Evolutionary conservation across 202 grass and related monocot species (phyloP).

Genomic region (Saccharum hybrid): DNA sequence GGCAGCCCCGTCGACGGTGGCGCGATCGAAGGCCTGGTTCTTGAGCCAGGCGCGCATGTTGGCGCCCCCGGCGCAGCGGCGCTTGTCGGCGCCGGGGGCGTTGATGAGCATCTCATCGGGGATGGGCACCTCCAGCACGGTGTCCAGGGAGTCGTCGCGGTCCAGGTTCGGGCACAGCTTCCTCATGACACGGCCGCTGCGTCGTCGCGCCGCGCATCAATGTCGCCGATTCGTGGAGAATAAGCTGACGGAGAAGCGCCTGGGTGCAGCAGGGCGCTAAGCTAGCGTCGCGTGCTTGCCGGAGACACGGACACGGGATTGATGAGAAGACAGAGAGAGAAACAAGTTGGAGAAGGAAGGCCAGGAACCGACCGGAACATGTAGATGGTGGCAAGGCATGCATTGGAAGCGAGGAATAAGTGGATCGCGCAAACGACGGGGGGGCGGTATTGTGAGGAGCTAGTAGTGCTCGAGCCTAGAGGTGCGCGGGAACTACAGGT

Average conservation of each 20-base stretch:
- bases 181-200: slow-evolving; percentile 60
- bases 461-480: slow-evolving; percentile 1
- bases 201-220: slow-evolving; percentile 19
- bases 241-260: too few relatives aligned
- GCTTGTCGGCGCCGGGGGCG: slow-evolving; percentile 53
- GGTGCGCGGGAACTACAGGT: not conserved
- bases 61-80: slow-evolving; percentile 48
- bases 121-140: slow-evolving; percentile 96
- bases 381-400: slow-evolving; percentile 43
- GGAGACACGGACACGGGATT: slow-evolving; percentile 11
- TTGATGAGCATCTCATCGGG: slow-evolving; percentile 86
- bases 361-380: slow-evolving; percentile 9
- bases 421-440: slow-evolving; percentile 54
- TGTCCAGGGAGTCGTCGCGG: slow-evolving; percentile 86
- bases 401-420: slow-evolving; percentile 58
- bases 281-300: not conserved
- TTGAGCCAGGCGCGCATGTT: slow-evolving; percentile 91
- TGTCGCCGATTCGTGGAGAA: not conserved
- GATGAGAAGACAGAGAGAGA: slow-evolving; percentile 31
- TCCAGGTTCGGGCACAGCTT: slow-evolving; percentile 89
- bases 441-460: not conserved
- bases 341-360: slow-evolving; percentile 36
- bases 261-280: not conserved
- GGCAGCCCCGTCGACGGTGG: slow-evolving; percentile 46
- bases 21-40: slow-evolving; percentile 83